Base-by-base conservation (phyloP, 768 basidiomycete genomes). In the Psilocybe sp. region DNA sequence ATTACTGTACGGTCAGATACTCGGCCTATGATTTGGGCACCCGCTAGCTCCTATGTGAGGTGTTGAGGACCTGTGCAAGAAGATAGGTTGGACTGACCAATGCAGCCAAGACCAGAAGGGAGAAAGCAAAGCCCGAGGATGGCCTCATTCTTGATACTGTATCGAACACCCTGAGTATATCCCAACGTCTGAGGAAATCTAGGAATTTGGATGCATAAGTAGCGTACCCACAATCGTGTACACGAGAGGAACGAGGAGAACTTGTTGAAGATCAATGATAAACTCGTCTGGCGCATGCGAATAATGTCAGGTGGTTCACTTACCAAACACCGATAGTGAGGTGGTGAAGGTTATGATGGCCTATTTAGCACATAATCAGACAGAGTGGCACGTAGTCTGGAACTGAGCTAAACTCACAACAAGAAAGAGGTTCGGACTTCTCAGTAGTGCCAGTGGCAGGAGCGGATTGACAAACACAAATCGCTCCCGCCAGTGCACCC, bases 401-500 rank as follows among this genome's bases (percentile, higher is more conserved):
- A 20, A 3, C 13, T 20, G 40, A 34, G 3, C 7, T 3, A 18
- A 12, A 72, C 80, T 50, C 23, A 87, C 86, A 2, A 82, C 62
- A 0, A 75, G 61, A 11, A 80, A 47, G 3, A 88, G 57, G 59
- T 82, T 85, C 1, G 84, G 87, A 49, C 81, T 83, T 14, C 79
- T 70, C 3, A 87, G 65, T 7, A 85, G 57, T 35, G 60, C 51
- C 4, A 87, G 58, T 28, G 79, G 74, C 5, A 61, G 56, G 32
- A 89, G 67, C 0, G 86, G 86, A 59, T 88, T 89, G 16, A 89
- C 51, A 59, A 77, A 76, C 0, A 80, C 67, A 43, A 73, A 67
- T 15, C 57, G 51, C 51, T 56, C 54, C 41, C 39, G 52, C 16
- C 39, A 56, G 15, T 50, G 65, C 3, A 50, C 56, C 2, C 12